phyloP scores from a whole-genome alignment of 768 basidiomycete genomes.

The Mycena leptocephala region DNA sequence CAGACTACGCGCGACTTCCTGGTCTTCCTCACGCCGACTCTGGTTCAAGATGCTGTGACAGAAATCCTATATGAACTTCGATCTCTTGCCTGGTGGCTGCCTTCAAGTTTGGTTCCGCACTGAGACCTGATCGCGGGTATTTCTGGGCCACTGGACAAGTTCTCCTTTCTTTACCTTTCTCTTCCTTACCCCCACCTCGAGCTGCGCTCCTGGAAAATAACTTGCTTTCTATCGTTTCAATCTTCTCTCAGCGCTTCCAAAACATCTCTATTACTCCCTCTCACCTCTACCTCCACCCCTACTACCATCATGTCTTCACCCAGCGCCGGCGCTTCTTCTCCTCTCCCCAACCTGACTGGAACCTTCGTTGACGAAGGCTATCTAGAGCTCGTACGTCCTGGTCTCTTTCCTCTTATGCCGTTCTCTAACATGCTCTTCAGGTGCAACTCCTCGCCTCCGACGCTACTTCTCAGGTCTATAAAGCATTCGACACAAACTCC shows the following conservation, averaged over 20 bases:
- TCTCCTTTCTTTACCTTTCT: not conserved
- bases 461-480: constrained; percentile 4
- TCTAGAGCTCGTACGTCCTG: not conserved
- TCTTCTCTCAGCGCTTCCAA: not conserved
- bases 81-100: too few relatives aligned
- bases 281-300: not conserved
- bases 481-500: constrained; percentile 25
- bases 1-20: too few relatives aligned
- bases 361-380: not conserved
- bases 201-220: not conserved
- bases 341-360: not conserved
- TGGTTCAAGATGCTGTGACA: too few relatives aligned
- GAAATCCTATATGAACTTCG: too few relatives aligned
- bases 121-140: not conserved
- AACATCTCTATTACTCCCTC: not conserved
- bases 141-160: not conserved
- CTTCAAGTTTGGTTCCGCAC: too few relatives aligned
- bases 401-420: too few relatives aligned
- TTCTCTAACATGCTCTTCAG: not conserved
- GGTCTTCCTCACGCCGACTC: too few relatives aligned
- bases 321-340: not conserved
- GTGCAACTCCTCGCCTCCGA: not conserved
- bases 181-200: not conserved
- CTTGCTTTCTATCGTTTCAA: not conserved
- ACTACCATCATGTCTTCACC: not conserved